These are phyloP conservation scores for Lipomyces mesembrius DNA, from an alignment of 805 yeast species.

Conservation along the genomic window DNA sequence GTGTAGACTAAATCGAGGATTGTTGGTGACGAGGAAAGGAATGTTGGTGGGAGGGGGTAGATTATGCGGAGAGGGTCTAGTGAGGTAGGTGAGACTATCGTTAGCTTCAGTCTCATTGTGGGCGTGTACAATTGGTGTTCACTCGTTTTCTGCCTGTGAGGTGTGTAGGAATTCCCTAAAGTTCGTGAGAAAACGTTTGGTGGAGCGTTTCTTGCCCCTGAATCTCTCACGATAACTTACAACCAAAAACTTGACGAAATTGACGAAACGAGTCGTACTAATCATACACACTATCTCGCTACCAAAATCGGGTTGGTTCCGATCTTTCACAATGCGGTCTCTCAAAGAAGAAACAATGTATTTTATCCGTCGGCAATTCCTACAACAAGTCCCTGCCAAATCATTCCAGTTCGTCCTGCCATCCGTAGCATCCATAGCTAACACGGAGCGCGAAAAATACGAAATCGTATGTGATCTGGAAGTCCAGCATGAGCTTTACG, in stretches of 20 bases:
- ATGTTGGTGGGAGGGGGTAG: slow-evolving; percentile 13
- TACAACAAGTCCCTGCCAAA: slow-evolving; percentile 27
- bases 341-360: slow-evolving; percentile 8
- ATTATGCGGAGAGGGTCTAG: slow-evolving; percentile 10
- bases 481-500: slow-evolving; percentile 19
- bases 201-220: too few species aligned
- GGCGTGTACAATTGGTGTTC: background rate
- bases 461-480: slow-evolving; percentile 18
- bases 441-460: background rate
- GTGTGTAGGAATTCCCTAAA: too few species aligned
- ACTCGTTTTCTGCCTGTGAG: background rate
- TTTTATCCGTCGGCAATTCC: slow-evolving; percentile 25
- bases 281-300: too few species aligned
- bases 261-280: background rate
- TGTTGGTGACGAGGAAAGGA: slow-evolving; percentile 6
- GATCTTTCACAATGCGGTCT: background rate
- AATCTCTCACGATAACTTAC: background rate
- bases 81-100: slow-evolving; percentile 6
- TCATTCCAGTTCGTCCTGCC: slow-evolving; percentile 20
- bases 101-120: slow-evolving; percentile 1
- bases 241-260: too few species aligned
- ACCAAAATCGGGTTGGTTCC: background rate
- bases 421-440: background rate
- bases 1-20: slow-evolving; percentile 18
- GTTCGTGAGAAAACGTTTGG: too few species aligned